phyloP scores from a whole-genome alignment of 768 basidiomycete species.

The Leccinum boreale region DNA sequence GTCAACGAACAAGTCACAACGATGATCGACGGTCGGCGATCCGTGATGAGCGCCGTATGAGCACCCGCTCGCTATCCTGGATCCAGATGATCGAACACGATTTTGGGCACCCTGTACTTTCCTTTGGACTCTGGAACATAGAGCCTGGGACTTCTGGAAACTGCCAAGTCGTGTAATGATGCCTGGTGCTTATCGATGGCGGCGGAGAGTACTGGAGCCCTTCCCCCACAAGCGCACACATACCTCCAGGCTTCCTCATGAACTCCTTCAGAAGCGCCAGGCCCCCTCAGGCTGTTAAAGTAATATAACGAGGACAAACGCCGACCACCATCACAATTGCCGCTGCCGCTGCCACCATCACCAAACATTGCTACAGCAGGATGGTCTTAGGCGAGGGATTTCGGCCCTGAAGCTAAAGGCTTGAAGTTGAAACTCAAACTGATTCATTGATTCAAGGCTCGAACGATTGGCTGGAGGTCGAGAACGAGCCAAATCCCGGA shows the following conservation, averaged over 20 bases:
- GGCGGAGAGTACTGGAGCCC: not conserved
- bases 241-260: not conserved
- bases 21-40: not conserved
- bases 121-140: not conserved
- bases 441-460: not conserved
- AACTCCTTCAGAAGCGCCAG: not conserved
- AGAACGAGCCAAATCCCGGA: not conserved
- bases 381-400: not conserved
- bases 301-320: not conserved
- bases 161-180: not conserved
- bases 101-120: not conserved
- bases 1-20: not conserved
- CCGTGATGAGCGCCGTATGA: not conserved
- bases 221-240: not conserved
- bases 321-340: not conserved
- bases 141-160: not conserved
- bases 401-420: not conserved
- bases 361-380: not conserved
- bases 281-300: not conserved
- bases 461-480: not conserved
- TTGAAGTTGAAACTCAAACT: not conserved
- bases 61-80: not conserved
- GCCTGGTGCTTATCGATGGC: not conserved
- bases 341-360: not conserved
- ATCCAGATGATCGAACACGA: not conserved